Base-by-base conservation (phyloP, 257 asterid species). In the Anisodus tanguticus region DNA sequence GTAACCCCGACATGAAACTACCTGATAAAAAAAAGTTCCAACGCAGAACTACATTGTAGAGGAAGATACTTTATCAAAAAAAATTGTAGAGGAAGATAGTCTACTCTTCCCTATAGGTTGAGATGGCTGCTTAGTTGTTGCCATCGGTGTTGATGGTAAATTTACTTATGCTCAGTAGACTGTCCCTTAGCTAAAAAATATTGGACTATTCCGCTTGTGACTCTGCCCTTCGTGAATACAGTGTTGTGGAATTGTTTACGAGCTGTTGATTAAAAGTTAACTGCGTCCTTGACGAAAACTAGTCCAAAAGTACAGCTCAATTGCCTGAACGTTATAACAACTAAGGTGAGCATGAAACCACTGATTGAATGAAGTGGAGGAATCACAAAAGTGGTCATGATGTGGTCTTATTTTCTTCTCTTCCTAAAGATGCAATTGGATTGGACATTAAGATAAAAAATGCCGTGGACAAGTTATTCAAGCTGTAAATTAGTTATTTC, bases 131-230 rank as follows among this genome's bases (percentile, higher is more conserved):
- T 26, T 64, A 64, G 45, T 26, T 9, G 71, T 64, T 64, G 71
- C 43, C 22, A 26, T 5, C 12, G 71, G n/a, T 66, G 9, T 31
- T 79, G 85, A 66, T 66, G 45, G 60, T 85, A 86, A 86, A 49
- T 83, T 84, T 9, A 79, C 12, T 86, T 76, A 22, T 54, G 83
- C 66, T 80, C 66, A 77, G 85, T 88, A 76, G 81, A 86, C 81
- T 86, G 77, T 83, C 82, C 41, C 86, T 81, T 66, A 66, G 72
- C 72, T 66, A 9, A 66, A 66, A 66, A 66, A 3, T 31, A 66
- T 62, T 2, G 69, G 69, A 8, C 68, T 62, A 19, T 22, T 62
- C 19, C 15, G 0, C 15, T 62, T 60, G 70, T 64, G 45, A 12
- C 16, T 66, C 72, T 66, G 47, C 72, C 19, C 62, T 57, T 57